phyloP scores from a whole-genome alignment of 345 rosid genomes.

The Cardamine chenopodiifolia region DNA sequence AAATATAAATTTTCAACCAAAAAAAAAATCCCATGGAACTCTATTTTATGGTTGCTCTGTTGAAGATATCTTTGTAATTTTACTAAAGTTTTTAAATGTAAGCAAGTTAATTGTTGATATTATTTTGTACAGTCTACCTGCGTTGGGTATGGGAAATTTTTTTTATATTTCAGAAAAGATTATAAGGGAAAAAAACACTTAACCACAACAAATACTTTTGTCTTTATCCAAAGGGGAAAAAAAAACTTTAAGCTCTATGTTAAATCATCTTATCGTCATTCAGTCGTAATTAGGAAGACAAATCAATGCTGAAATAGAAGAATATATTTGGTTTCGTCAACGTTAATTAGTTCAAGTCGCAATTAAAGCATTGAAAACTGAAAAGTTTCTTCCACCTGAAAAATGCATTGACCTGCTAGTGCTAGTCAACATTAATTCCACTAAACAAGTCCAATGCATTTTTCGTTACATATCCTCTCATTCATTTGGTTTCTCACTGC shows the following conservation, averaged over 20 bases:
- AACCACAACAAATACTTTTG: neutral
- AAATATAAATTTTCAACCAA: too few relatives aligned
- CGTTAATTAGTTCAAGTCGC: constrained; percentile 39
- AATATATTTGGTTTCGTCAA: constrained; percentile 17
- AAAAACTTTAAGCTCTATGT: neutral
- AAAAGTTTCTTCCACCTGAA: constrained; percentile 1
- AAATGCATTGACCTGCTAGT: neutral
- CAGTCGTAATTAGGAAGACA: constrained; percentile 21
- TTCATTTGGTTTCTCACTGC: constrained; percentile 28
- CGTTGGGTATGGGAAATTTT: too few relatives aligned
- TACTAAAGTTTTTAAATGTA: too few relatives aligned
- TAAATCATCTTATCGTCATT: constrained; percentile 30
- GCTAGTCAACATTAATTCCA: constrained; percentile 17
- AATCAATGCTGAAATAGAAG: neutral
- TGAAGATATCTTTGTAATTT: neutral
- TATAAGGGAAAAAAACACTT: too few relatives aligned
- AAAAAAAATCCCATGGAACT: too few relatives aligned
- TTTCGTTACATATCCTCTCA: neutral
- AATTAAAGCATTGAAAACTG: constrained; percentile 8
- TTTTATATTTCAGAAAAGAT: neutral
- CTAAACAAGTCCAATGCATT: constrained; percentile 32
- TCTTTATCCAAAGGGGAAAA: neutral
- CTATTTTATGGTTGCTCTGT: neutral
- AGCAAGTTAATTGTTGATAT: too few relatives aligned
- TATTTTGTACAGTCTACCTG: too few relatives aligned